Evolutionary conservation across 2,329 filamentous ascomycete genomes (phyloP).

Genomic region (Huntiella savannae): DNA sequence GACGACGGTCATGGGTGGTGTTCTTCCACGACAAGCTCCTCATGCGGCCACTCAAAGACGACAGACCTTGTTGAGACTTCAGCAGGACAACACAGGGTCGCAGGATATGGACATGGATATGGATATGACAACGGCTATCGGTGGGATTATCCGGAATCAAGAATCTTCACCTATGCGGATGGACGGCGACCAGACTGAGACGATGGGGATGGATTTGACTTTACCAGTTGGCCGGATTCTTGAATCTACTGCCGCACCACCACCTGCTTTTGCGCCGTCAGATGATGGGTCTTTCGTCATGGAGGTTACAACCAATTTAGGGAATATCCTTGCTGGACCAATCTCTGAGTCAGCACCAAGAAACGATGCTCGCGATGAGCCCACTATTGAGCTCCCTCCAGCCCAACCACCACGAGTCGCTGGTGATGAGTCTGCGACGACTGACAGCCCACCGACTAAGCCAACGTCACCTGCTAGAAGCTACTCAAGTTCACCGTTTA

Average conservation of each 20-base stretch:
- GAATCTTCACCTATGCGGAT: slow-evolving; percentile 22
- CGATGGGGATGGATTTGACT: slow-evolving; percentile 42
- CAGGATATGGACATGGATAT: slow-evolving; percentile 43
- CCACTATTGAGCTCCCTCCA: slow-evolving; percentile 15
- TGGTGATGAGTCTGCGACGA: background rate
- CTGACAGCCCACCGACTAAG: slow-evolving; percentile 5
- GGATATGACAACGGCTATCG: slow-evolving; percentile 67
- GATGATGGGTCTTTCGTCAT: slow-evolving; percentile 36
- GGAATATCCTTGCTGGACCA: slow-evolving; percentile 31
- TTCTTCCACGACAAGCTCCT: slow-evolving; percentile 19
- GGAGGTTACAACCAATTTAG: slow-evolving; percentile 48
- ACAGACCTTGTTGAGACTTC: slow-evolving; percentile 14
- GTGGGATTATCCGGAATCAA: slow-evolving; percentile 45
- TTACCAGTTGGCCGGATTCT: slow-evolving; percentile 37
- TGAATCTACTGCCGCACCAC: slow-evolving; percentile 14
- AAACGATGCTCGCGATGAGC: background rate
- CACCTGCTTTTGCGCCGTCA: slow-evolving; percentile 7
- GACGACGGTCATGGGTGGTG: slow-evolving; percentile 43
- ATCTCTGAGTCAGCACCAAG: background rate
- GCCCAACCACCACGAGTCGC: background rate
- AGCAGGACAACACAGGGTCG: slow-evolving; percentile 15
- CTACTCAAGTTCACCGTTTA: slow-evolving; percentile 10
- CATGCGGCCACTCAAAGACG: slow-evolving; percentile 16
- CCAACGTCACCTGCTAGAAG: slow-evolving; percentile 5
- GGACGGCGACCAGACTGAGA: slow-evolving; percentile 17